Conservation (phyloP, 225 moss, liverwort and hornwort species). For the Pseudoscleropodium purum region DNA sequence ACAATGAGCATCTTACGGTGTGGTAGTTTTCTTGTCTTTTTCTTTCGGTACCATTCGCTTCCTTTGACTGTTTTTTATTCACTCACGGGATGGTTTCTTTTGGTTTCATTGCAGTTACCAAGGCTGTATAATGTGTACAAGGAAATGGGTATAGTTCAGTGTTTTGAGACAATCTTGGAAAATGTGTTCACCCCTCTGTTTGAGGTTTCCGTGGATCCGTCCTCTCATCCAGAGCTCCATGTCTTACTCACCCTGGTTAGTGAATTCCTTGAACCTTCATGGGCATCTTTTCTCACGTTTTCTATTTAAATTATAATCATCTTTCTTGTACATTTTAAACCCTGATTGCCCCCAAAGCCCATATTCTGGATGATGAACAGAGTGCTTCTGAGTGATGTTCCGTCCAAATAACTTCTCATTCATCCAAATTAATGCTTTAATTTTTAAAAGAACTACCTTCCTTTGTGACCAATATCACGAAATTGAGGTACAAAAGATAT, state of each 20-base stretch:
- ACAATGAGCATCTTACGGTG: neutral
- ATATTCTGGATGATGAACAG: neutral
- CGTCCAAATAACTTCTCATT: neutral
- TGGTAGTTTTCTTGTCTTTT: neutral
- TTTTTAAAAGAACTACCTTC: neutral
- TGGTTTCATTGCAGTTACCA: conserved; percentile 56
- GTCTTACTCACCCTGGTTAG: conserved; percentile 78
- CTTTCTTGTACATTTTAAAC: neutral
- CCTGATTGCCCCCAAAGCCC: neutral
- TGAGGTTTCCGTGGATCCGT: conserved; percentile 85
- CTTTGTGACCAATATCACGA: neutral
- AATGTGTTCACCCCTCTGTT: conserved; percentile 87
- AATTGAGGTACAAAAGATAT: neutral
- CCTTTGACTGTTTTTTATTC: neutral
- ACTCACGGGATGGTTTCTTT: neutral
- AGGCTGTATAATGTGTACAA: conserved; percentile 91
- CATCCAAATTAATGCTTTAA: neutral
- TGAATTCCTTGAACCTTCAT: neutral
- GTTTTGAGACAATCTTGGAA: conserved; percentile 68
- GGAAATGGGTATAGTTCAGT: conserved; percentile 82
- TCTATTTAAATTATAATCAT: neutral
- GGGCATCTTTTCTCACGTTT: neutral
- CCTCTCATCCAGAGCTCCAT: conserved; percentile 89
- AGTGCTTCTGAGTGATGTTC: neutral
- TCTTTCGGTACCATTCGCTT: neutral